phyloP scores from a whole-genome alignment of 306 rosid species.

The Sophora flavescens region DNA sequence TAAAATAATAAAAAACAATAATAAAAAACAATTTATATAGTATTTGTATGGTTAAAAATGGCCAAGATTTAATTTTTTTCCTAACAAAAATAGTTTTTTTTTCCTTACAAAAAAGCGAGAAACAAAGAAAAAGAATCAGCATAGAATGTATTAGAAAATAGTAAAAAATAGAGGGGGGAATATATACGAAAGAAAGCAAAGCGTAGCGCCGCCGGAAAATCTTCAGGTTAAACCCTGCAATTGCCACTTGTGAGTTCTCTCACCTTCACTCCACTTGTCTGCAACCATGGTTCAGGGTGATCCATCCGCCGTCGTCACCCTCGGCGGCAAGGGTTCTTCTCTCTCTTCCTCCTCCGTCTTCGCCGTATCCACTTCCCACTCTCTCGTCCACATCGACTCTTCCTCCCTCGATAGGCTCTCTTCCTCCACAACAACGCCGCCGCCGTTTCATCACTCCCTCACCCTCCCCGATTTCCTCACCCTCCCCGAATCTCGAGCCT shows the following conservation, averaged over 20 bases:
- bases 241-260: not conserved
- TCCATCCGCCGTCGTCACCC: slow-evolving; percentile 55
- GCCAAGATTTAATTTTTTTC: too few relatives aligned
- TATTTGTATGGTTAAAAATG: too few relatives aligned
- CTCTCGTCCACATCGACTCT: slow-evolving; percentile 67
- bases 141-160: too few relatives aligned
- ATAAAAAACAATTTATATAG: too few relatives aligned
- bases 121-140: too few relatives aligned
- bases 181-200: not conserved
- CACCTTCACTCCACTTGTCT: not conserved
- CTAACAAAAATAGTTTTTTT: too few relatives aligned
- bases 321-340: slow-evolving; percentile 84
- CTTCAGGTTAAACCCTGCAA: not conserved
- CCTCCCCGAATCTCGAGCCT: slow-evolving; percentile 58
- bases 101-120: too few relatives aligned
- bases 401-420: slow-evolving; percentile 67
- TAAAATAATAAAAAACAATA: too few relatives aligned
- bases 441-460: slow-evolving; percentile 47
- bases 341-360: slow-evolving; percentile 71
- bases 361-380: slow-evolving; percentile 60
- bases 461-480: slow-evolving; percentile 54
- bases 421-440: slow-evolving; percentile 29
- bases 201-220: slow-evolving; percentile 14
- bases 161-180: not conserved
- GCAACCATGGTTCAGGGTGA: slow-evolving; percentile 66